Conservation (phyloP, 73 alveolate species). For the Tetrahymena elliotti region DNA sequence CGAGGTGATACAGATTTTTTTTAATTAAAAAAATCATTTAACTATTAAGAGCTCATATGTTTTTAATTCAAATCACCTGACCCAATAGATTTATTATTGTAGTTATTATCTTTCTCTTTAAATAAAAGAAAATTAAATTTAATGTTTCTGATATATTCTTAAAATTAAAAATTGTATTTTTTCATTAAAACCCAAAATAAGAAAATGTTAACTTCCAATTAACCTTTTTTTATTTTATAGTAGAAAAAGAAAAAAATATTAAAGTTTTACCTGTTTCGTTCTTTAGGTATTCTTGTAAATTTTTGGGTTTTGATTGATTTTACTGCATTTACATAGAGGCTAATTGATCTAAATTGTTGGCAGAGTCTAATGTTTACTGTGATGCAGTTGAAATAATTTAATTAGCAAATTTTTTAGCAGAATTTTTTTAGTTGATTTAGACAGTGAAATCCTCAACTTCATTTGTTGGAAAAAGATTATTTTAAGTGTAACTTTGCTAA, state of each 20-base stretch:
- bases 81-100: neutral
- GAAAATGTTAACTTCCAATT: too few relatives aligned
- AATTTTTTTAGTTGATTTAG: neutral
- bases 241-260: neutral
- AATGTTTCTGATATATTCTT: too few relatives aligned
- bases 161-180: too few relatives aligned
- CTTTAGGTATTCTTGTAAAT: neutral
- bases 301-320: neutral
- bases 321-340: neutral
- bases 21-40: neutral
- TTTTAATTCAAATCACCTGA: neutral
- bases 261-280: neutral
- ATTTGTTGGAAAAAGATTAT: neutral
- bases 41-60: neutral
- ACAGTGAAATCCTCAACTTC: neutral
- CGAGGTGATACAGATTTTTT: neutral
- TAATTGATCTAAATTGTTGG: neutral
- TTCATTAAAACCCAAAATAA: too few relatives aligned
- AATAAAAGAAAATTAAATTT: neutral
- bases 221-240: too few relatives aligned
- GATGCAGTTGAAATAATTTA: neutral
- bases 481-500: neutral
- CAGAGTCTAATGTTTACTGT: neutral
- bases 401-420: neutral
- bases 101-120: neutral